These are phyloP conservation scores for Nothophaeocryptopus gaeumannii DNA, from an alignment of 2,329 filamentous ascomycete genomes.

Conservation along the genomic window DNA sequence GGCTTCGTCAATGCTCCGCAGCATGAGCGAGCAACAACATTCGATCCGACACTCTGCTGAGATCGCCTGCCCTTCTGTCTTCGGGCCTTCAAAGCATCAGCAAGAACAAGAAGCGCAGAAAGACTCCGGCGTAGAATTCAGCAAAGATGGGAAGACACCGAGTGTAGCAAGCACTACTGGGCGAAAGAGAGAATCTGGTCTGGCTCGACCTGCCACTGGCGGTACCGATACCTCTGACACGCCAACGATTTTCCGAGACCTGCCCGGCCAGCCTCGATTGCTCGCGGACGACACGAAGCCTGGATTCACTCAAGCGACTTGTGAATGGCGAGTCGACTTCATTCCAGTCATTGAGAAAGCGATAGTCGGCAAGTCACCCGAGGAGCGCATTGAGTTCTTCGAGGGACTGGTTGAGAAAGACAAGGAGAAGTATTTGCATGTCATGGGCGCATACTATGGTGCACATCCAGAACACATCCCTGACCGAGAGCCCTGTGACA, in stretches of 20 bases:
- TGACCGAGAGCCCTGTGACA: not conserved
- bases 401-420: slow-evolving; percentile 3
- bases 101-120: too few relatives aligned
- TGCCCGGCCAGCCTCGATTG: slow-evolving; percentile 3
- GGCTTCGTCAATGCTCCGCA: too few relatives aligned
- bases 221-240: slow-evolving; percentile 3
- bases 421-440: slow-evolving; percentile 4
- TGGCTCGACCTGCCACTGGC: slow-evolving; percentile 2
- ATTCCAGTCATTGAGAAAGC: slow-evolving; percentile 6
- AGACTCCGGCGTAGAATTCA: too few relatives aligned
- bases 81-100: too few relatives aligned
- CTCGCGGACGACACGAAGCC: slow-evolving; percentile 2
- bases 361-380: slow-evolving; percentile 4
- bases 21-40: too few relatives aligned
- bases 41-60: too few relatives aligned
- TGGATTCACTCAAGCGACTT: slow-evolving; percentile 4
- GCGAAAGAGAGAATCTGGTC: too few relatives aligned
- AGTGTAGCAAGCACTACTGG: too few relatives aligned
- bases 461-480: slow-evolving; percentile 9
- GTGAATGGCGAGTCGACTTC: slow-evolving; percentile 3
- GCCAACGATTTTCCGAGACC: not conserved
- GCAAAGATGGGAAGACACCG: too few relatives aligned
- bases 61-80: too few relatives aligned
- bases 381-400: slow-evolving; percentile 10
- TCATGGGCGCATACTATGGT: slow-evolving; percentile 6